Conservation (phyloP, 768 basidiomycete species). For the Filobasidium floriforme region DNA sequence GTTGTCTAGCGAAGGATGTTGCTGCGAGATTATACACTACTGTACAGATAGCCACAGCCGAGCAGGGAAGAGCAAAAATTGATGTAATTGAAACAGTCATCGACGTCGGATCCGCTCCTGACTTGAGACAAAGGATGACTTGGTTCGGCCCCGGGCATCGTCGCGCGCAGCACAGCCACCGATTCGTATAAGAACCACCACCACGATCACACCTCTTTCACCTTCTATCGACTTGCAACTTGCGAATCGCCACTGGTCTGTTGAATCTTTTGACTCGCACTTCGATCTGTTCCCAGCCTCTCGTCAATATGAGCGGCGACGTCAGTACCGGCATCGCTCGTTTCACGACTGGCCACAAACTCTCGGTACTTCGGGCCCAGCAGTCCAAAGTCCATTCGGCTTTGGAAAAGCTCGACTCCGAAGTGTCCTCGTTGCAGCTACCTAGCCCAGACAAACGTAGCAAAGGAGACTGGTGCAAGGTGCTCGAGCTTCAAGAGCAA, state of each 20-base stretch:
- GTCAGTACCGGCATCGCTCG: constrained; percentile 1
- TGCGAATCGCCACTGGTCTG: too few relatives aligned
- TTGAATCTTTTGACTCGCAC: neutral
- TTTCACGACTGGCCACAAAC: neutral
- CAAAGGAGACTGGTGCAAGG: neutral
- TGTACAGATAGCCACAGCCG: too few relatives aligned
- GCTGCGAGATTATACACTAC: too few relatives aligned
- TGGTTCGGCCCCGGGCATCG: too few relatives aligned
- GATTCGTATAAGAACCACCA: too few relatives aligned
- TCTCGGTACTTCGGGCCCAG: neutral
- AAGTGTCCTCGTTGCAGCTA: neutral
- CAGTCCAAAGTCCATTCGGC: neutral
- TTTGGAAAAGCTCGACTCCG: neutral
- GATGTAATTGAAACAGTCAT: too few relatives aligned
- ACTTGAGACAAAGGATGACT: too few relatives aligned
- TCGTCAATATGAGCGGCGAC: neutral
- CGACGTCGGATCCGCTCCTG: too few relatives aligned
- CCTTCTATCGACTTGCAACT: neutral
- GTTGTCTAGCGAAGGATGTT: too few relatives aligned
- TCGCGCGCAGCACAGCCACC: too few relatives aligned
- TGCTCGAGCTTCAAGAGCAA: neutral
- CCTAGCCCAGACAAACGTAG: neutral
- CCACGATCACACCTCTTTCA: too few relatives aligned
- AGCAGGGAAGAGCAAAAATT: too few relatives aligned
- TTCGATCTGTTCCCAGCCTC: neutral